Conservation (phyloP, 257 asterid genomes). For the Petrea volubilis region DNA sequence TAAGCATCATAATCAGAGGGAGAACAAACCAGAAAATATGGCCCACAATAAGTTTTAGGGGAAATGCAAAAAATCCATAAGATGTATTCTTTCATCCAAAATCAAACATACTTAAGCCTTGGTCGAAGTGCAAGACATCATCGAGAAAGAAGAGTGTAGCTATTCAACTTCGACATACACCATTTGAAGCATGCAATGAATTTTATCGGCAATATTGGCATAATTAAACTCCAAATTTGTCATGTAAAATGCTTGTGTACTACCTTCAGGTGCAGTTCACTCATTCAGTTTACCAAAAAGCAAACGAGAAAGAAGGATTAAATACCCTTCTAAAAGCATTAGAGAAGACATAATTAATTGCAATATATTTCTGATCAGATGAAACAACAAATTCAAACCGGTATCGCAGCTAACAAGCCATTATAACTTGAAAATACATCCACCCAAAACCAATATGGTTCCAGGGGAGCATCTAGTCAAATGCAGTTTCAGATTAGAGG, state of each 20-base stretch:
- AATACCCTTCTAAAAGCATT: background rate
- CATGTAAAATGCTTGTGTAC: background rate
- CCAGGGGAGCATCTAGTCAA: background rate
- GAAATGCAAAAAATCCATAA: background rate
- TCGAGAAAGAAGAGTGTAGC: background rate
- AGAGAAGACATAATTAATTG: background rate
- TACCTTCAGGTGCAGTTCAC: background rate
- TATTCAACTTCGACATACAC: background rate
- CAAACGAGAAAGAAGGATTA: background rate
- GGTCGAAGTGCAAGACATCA: conserved; percentile 5
- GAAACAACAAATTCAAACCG: background rate
- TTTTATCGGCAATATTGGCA: background rate
- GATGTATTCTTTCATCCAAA: background rate
- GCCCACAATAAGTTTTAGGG: background rate
- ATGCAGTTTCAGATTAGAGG: background rate
- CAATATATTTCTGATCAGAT: background rate
- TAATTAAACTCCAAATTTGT: conserved; percentile 9
- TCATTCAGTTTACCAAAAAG: background rate
- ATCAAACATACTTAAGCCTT: background rate
- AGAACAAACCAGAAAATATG: conserved; percentile 9
- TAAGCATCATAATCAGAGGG: conserved; percentile 6
- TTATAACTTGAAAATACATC: too few relatives aligned
- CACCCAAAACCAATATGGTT: background rate
- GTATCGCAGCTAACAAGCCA: too few relatives aligned
- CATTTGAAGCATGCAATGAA: background rate